Percentiles rank a stretch among this genome's conserved stretches.
These are phyloP conservation scores for Pseudoturritis turrita DNA, from an alignment of 345 rosid species.

Conservation along the genomic window DNA sequence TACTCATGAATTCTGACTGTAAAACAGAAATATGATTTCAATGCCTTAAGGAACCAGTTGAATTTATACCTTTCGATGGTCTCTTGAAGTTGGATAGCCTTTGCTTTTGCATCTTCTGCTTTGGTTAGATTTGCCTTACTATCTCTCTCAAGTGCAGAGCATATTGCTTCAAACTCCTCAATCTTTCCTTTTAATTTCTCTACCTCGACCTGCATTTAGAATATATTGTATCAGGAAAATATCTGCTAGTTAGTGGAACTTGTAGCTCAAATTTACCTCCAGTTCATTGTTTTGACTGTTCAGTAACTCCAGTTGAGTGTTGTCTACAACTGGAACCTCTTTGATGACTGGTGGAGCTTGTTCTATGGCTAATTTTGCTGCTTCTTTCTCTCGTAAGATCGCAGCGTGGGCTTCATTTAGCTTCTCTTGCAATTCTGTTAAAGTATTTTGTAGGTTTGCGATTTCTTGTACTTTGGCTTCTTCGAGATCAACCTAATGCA, in stretches of 20 bases:
- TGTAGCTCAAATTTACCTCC: slow-evolving; percentile 39
- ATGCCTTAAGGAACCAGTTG: not conserved
- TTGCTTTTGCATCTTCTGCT: slow-evolving; percentile 50
- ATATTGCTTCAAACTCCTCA: slow-evolving; percentile 42
- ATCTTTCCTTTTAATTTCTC: slow-evolving; percentile 34
- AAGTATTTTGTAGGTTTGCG: slow-evolving; percentile 41
- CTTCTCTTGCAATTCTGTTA: slow-evolving; percentile 47
- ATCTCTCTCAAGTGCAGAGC: slow-evolving; percentile 39
- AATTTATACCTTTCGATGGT: slow-evolving; percentile 41
- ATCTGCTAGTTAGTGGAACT: not conserved
- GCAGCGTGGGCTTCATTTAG: slow-evolving; percentile 49
- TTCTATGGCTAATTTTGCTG: slow-evolving; percentile 56
- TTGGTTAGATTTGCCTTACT: slow-evolving; percentile 38
- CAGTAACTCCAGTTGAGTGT: slow-evolving; percentile 44
- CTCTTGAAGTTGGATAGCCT: slow-evolving; percentile 43
- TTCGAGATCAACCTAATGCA: slow-evolving; percentile 55
- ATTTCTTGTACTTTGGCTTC: slow-evolving; percentile 63
- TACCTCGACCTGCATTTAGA: slow-evolving; percentile 40
- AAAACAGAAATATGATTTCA: not conserved
- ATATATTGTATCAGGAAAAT: slow-evolving; percentile 14
- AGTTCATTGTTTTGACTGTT: slow-evolving; percentile 41
- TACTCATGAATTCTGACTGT: not conserved
- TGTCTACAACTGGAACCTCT: slow-evolving; percentile 58
- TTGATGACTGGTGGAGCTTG: slow-evolving; percentile 64
- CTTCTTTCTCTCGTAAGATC: slow-evolving; percentile 48